Conservation (phyloP, 2,329 filamentous ascomycete species). For the Cladobotryum protrusum region DNA sequence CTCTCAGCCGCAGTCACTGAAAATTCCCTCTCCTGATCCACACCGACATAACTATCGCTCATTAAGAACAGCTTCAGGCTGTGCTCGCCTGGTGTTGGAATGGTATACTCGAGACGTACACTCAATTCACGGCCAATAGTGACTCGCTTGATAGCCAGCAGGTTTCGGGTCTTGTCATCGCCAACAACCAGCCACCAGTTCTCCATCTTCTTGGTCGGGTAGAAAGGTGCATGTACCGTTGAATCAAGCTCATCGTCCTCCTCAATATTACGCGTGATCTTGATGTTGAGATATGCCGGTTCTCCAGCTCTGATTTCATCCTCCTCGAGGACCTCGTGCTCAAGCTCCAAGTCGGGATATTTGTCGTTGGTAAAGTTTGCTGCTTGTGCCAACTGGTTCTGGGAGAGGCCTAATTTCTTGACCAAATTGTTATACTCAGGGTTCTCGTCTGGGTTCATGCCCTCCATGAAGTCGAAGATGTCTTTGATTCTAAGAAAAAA, state of each 20-base stretch:
- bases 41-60: constrained; percentile 94
- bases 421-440: constrained; percentile 71
- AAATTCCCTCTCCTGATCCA: constrained; percentile 92
- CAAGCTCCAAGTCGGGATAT: constrained; percentile 90
- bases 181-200: constrained; percentile 98
- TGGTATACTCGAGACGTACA: constrained; percentile 78
- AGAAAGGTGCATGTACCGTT: constrained; percentile 91
- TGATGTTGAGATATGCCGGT: constrained; percentile 75
- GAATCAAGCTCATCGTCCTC: constrained; percentile 66
- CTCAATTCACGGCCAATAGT: constrained; percentile 75
- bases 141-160: constrained; percentile 91
- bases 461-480: constrained; percentile 96
- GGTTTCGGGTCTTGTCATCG: constrained; percentile 78
- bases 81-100: constrained; percentile 77
- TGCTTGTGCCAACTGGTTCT: constrained; percentile 79
- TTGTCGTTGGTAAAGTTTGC: constrained; percentile 93
- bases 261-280: constrained; percentile 77
- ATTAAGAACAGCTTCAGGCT: constrained; percentile 89
- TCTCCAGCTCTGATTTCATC: constrained; percentile 75
- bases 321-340: constrained; percentile 77
- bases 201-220: constrained; percentile 85
- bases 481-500: constrained; percentile 65
- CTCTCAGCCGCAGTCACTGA: constrained; percentile 80
- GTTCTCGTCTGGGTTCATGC: constrained; percentile 95
- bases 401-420: constrained; percentile 69